Evolutionary conservation across 768 basidiomycete species (phyloP).

Genomic region (Zangia roseola): DNA sequence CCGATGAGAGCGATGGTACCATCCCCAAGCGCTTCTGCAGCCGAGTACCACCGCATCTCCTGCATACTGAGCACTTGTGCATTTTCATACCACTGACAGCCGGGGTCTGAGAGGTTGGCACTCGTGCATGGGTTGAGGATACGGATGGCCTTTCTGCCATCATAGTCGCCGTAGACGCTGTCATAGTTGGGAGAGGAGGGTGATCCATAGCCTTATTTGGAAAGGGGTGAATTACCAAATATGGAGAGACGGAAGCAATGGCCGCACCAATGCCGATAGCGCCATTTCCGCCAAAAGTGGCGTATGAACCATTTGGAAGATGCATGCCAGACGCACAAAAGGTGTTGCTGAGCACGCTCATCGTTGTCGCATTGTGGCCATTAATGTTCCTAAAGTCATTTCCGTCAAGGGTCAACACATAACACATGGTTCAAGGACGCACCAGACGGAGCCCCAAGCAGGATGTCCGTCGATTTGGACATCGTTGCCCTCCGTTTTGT

Average conservation of each 20-base stretch:
- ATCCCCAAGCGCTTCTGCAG: conserved; percentile 67
- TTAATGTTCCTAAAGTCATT: conserved; percentile 18
- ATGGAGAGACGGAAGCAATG: background rate
- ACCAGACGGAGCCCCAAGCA: conserved; percentile 73
- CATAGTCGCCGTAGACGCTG: conserved; percentile 69
- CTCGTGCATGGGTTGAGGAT: conserved; percentile 70
- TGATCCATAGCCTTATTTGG: conserved; percentile 33
- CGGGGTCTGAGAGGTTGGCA: conserved; percentile 40
- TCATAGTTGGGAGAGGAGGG: conserved; percentile 41
- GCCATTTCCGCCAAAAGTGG: conserved; percentile 72
- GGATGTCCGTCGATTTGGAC: conserved; percentile 66
- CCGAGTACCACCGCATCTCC: conserved; percentile 70
- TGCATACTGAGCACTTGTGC: conserved; percentile 61
- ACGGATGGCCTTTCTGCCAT: conserved; percentile 79
- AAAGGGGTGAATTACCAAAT: conserved; percentile 32
- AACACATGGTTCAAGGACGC: background rate
- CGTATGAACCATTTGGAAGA: conserved; percentile 73
- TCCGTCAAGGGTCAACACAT: background rate
- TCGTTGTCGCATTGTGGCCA: conserved; percentile 17
- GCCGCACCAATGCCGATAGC: conserved; percentile 51
- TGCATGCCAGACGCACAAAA: conserved; percentile 85
- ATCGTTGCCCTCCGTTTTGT: conserved; percentile 81
- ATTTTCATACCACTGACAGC: conserved; percentile 74
- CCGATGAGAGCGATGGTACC: conserved; percentile 80
- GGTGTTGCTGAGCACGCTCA: conserved; percentile 55